Conservation (phyloP, 441 rosid genomes). For the Dalechampia spathulata region DNA sequence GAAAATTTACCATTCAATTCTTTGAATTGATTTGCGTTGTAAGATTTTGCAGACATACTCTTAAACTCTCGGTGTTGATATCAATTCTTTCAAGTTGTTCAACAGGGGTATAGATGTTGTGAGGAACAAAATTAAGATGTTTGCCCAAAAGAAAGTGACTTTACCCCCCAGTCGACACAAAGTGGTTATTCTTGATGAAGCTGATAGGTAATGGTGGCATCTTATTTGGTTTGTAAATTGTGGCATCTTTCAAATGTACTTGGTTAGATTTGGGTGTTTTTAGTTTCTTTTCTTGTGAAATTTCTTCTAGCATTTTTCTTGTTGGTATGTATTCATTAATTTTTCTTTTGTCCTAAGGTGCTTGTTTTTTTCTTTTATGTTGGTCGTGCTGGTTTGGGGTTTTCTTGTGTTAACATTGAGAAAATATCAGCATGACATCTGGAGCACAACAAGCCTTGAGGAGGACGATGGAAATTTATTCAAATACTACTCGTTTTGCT, state of each 20-base stretch:
- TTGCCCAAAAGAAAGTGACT: constrained; percentile 93
- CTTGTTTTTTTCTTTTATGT: not conserved
- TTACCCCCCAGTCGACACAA: constrained; percentile 86
- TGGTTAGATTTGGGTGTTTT: no score
- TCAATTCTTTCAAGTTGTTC: constrained; percentile 1
- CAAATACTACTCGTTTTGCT: constrained; percentile 89
- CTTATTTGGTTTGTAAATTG: no score
- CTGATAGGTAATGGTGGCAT: constrained; percentile 62
- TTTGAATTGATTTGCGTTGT: no score
- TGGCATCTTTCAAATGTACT: no score
- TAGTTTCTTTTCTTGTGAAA: no score
- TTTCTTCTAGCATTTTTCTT: no score
- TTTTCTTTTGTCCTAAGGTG: no score
- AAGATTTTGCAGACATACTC: no score
- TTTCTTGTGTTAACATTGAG: not conserved
- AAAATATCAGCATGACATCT: constrained; percentile 71
- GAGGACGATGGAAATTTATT: constrained; percentile 93
- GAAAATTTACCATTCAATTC: no score
- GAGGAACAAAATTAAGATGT: constrained; percentile 95
- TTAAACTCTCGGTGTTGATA: not conserved
- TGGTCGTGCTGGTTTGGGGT: not conserved
- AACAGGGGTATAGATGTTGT: constrained; percentile 90
- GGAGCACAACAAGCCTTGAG: constrained; percentile 97
- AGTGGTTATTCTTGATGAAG: constrained; percentile 85
- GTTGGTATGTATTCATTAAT: no score